A percentile compares a stretch with the other conserved stretches of the same genome.
Evolutionary conservation across 139 green algal species (phyloP).

Genomic region (Mesotaenium endlicherianum): DNA sequence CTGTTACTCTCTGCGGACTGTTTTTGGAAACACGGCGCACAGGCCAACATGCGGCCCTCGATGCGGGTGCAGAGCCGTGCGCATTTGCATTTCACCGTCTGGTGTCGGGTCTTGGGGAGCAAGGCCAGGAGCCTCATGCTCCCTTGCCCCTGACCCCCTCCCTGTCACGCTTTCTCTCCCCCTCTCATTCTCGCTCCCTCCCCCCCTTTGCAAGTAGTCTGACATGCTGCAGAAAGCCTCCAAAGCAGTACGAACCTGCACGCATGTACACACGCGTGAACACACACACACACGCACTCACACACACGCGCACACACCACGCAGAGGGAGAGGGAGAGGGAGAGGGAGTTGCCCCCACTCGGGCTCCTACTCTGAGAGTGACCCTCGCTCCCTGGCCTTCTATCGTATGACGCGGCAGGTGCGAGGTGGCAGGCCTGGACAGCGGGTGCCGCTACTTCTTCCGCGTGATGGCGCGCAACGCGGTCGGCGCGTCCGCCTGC

Average conservation of each 20-base stretch:
- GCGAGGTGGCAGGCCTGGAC: background rate
- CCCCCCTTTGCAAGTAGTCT: background rate
- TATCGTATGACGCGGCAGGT: background rate
- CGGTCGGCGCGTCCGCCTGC: background rate
- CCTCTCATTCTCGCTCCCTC: background rate
- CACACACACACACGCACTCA: background rate
- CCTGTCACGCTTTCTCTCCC: background rate
- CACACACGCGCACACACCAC: background rate
- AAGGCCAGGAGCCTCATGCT: too few relatives aligned
- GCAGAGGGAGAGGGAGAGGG: background rate
- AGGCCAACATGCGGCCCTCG: too few relatives aligned
- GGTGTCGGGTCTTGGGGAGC: too few relatives aligned
- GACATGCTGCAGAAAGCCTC: background rate
- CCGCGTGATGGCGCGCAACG: background rate
- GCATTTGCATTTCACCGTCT: too few relatives aligned
- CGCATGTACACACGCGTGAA: background rate
- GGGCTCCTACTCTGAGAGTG: background rate
- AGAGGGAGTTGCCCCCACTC: background rate
- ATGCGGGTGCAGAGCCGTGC: too few relatives aligned
- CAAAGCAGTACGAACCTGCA: background rate
- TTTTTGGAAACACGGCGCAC: too few relatives aligned
- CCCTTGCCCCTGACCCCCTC: too few relatives aligned
- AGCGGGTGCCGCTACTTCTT: slow-evolving; percentile 1
- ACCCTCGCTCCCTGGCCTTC: too few relatives aligned
- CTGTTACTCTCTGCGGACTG: too few relatives aligned